Base-by-base conservation (phyloP, 1,284 basidiomycete genomes). In the Polyporus tsugae region DNA sequence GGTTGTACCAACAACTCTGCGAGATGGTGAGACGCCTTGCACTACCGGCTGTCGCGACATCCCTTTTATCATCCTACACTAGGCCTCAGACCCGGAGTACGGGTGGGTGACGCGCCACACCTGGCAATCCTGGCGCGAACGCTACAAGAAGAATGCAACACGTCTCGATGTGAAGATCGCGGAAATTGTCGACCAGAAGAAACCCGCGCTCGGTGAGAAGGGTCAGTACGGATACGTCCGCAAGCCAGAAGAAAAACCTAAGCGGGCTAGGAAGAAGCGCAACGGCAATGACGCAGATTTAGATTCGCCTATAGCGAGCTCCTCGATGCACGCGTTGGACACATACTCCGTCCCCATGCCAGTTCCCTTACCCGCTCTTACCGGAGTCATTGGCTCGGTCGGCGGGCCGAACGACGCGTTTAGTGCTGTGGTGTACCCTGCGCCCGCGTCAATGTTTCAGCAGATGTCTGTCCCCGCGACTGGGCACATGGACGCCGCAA, bases 61-160 rank as follows among this genome's bases (percentile, higher is more conserved):
- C 53, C 4, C 10, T 33, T 33, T 63, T 33, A 19, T 49, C 15
- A 57, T 35, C 19, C 64, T 62, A 19, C 13, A 35, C 64, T 57
- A 91, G 92, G 81, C 81, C 52, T 78, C 80, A 63, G 89, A 92
- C 70, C 89, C 90, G 1, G 90, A 91, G 69, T 93, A 87, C 75
- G 83, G 85, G 2, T 94, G 92, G 92, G 93, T 93, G 29, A 84
- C 82, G 33, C 87, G 92, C n/a, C 92, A 94, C 76, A 93, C 92
- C 10, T 94, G 92, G 92, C 92, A 94, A 71, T 94, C 93, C 17
- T 94, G 92, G 92, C 87, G 93, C 44, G 92, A 94, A 76, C 85
- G 93, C 36, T 94, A 94, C 81, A 94, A 94, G 82, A 94, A 94
- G 79, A 91, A 94, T 72, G 81, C 89, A 0, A 76, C 81, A 0